A percentile compares a stretch with the other conserved stretches of the same genome.
These are phyloP conservation scores for Colletotrichum melonis DNA, from an alignment of 2,329 filamentous ascomycete genomes.

Conservation along the genomic window DNA sequence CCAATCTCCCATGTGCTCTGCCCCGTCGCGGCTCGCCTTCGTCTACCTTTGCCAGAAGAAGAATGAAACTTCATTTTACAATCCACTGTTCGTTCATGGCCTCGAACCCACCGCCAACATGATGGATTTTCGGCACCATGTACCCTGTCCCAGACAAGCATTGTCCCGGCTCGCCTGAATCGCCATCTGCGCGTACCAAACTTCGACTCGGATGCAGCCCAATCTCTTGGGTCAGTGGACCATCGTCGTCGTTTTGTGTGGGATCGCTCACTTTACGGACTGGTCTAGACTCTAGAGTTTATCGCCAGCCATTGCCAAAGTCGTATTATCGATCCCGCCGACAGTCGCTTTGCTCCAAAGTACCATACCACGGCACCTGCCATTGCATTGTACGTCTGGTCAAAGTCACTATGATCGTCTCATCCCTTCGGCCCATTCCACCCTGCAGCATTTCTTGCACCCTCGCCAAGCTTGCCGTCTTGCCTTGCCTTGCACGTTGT, in stretches of 20 bases:
- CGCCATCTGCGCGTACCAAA: neutral
- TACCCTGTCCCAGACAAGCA: neutral
- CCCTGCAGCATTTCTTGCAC: neutral
- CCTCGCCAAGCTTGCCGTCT: neutral
- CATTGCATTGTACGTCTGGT: neutral
- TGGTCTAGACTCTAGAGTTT: neutral
- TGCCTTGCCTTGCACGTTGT: neutral
- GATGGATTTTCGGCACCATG: neutral
- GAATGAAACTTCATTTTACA: neutral
- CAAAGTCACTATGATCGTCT: conserved; percentile 15
- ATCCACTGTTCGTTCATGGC: neutral
- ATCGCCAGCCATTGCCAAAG: conserved; percentile 2
- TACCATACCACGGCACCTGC: conserved; percentile 7
- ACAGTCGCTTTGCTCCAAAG: neutral
- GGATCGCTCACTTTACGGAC: neutral
- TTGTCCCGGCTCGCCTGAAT: neutral
- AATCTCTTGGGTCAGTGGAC: neutral
- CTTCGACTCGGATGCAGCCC: neutral
- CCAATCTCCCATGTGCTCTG: neutral
- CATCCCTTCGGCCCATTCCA: conserved; percentile 5
- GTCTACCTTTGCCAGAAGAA: neutral
- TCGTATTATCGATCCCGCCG: neutral
- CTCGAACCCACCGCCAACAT: neutral
- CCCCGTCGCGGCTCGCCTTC: neutral
- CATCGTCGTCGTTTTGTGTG: neutral